Base-by-base conservation (phyloP, 2,329 filamentous ascomycete species). In the Ophiosphaerella narmari region DNA sequence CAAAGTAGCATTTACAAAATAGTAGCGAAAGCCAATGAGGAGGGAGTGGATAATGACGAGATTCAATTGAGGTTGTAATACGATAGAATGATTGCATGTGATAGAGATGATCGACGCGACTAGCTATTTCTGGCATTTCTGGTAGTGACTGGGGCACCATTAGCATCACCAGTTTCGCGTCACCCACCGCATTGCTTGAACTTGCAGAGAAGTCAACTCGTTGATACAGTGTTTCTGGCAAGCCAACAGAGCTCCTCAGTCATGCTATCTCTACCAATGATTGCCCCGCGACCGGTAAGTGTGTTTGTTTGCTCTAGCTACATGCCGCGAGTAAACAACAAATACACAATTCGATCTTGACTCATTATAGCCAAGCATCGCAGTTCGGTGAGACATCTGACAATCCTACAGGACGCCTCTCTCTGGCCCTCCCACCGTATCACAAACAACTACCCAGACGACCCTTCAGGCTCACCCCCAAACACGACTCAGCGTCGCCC, bases 401-500 rank as follows among this genome's bases (percentile, higher is more conserved):
- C 16, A 42, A 11, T 31, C 2, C 4, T 8, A n/a, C 34, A 71
- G 68, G 68, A 71, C 48, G 59, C 63, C 31, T 62, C 49, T 38
- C 59, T 71, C 29, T 72, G 66, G 66, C 65, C 67, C 33, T 66
- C 66, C 9, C 59, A 65, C 46, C 54, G 60, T 34, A 47, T 46
- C 29, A 59, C 48, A 35, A 55, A 66, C 42, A 41, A 49, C 7
- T 59, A 55, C 34, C 54, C 57, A 16, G 55, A 65, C 40, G 54
- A 63, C 16, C 46, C 59, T 24, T 50, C 46, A 7, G 59, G 50
- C 23, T 57, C 62, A n/a, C 57, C 60, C 11, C 57, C 60, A 43
- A 57, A 61, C 31, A 50, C 43, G 44, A 55, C 50, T 43, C 52
- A 63, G 33, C 60, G 62, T 5, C 59, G 55, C 14, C 54, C 61